Percentiles rank a stretch among this genome's conserved stretches.
Conservation (phyloP, 768 basidiomycete genomes). For the Imleria badia region DNA sequence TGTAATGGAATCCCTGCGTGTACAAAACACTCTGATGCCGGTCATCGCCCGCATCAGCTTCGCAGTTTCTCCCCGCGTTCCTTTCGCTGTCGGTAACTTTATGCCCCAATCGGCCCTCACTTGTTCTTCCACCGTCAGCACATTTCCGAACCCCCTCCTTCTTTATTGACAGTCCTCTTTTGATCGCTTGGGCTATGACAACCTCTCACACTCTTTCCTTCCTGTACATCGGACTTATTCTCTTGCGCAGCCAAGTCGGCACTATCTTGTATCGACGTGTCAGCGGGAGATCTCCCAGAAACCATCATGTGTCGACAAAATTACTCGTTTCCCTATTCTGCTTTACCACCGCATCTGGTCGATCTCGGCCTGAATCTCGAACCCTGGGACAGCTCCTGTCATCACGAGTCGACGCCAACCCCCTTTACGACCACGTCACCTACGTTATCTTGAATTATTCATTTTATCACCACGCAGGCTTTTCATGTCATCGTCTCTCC, state of each 20-base stretch:
- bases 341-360: constrained; percentile 14
- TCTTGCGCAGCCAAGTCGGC: constrained; percentile 22
- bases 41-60: constrained; percentile 22
- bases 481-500: constrained; percentile 8
- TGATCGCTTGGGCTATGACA: constrained; percentile 1
- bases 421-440: constrained; percentile 15
- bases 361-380: constrained; percentile 19
- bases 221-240: constrained; percentile 13
- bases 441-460: constrained; percentile 16
- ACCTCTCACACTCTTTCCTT: constrained; percentile 19
- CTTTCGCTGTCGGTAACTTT: constrained; percentile 28
- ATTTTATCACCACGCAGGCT: constrained; percentile 14
- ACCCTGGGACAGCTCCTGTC: constrained; percentile 28
- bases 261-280: constrained; percentile 11
- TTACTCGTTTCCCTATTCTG: constrained; percentile 5
- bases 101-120: constrained; percentile 21
- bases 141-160: neutral
- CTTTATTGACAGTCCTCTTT: neutral
- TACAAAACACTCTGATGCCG: constrained; percentile 18
- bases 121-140: constrained; percentile 2
- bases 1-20: constrained; percentile 19
- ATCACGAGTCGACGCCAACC: constrained; percentile 6
- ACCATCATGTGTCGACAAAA: constrained; percentile 9
- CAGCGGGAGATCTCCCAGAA: constrained; percentile 22
- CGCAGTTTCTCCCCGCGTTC: constrained; percentile 26